These are phyloP conservation scores for Leishmania amazonensis DNA, from an alignment of 208 protist species.

Conservation along the genomic window DNA sequence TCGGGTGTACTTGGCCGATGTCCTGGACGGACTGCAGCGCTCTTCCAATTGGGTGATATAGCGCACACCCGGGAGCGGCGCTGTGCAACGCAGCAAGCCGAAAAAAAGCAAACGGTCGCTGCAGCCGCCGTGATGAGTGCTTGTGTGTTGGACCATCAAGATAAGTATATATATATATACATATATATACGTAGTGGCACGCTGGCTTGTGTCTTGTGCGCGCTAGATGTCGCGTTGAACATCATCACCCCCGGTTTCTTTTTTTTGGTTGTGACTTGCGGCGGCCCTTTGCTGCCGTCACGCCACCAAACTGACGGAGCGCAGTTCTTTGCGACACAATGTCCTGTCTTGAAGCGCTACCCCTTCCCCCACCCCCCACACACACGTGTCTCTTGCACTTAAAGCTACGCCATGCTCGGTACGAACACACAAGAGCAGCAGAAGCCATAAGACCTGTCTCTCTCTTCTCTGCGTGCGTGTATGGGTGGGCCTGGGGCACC, in stretches of 20 bases:
- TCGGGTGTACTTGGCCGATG: constrained; percentile 48
- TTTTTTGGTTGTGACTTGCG: background rate
- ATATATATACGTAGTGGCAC: background rate
- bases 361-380: background rate
- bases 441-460: background rate
- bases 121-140: background rate
- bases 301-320: background rate
- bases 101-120: no score
- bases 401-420: background rate
- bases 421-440: background rate
- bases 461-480: background rate
- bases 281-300: background rate
- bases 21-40: constrained; percentile 57
- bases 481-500: background rate
- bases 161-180: background rate
- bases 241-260: background rate
- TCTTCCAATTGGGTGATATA: constrained; percentile 43
- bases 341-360: background rate
- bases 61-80: background rate
- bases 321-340: background rate
- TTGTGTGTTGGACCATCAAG: background rate
- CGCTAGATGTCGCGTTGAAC: background rate
- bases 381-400: background rate
- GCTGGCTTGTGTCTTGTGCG: background rate
- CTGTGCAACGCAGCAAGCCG: no score